These are phyloP conservation scores for Carex arenaria DNA, from an alignment of 202 grass and related monocot genomes.

Conservation along the genomic window DNA sequence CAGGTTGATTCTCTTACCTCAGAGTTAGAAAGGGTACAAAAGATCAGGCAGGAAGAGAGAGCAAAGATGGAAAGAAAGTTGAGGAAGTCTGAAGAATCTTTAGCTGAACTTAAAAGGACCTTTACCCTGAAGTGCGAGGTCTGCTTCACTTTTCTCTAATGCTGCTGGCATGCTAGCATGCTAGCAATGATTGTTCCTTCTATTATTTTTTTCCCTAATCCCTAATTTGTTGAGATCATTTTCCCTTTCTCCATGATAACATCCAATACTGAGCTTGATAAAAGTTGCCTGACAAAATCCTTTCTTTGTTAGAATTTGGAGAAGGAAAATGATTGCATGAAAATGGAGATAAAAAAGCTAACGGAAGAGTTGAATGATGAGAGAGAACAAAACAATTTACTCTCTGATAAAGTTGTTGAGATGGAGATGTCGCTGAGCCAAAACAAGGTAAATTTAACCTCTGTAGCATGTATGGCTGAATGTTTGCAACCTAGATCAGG, in stretches of 20 bases:
- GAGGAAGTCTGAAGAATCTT: constrained; percentile 46
- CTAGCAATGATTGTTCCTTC: background rate
- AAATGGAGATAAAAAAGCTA: constrained; percentile 44
- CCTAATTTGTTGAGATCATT: background rate
- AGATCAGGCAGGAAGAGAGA: constrained; percentile 61
- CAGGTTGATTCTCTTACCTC: constrained; percentile 88
- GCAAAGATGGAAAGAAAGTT: constrained; percentile 53
- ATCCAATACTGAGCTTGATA: background rate
- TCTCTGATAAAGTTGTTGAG: constrained; percentile 49
- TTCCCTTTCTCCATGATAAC: background rate
- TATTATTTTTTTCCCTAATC: background rate
- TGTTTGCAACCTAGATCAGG: constrained; percentile 1
- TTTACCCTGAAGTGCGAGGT: constrained; percentile 60
- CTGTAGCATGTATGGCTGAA: background rate
- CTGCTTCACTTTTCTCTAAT: background rate
- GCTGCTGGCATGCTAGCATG: background rate
- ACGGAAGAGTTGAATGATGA: constrained; percentile 47
- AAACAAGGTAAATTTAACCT: constrained; percentile 50
- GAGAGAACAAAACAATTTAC: constrained; percentile 43
- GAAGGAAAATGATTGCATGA: constrained; percentile 60
- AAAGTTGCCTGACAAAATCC: background rate
- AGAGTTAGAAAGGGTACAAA: constrained; percentile 89
- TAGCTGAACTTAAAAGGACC: constrained; percentile 49
- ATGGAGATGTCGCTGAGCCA: constrained; percentile 56
- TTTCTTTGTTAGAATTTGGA: constrained; percentile 50